These are phyloP conservation scores for Cladophialophora yegresii DNA, from an alignment of 2,329 filamentous ascomycete genomes.

Conservation along the genomic window DNA sequence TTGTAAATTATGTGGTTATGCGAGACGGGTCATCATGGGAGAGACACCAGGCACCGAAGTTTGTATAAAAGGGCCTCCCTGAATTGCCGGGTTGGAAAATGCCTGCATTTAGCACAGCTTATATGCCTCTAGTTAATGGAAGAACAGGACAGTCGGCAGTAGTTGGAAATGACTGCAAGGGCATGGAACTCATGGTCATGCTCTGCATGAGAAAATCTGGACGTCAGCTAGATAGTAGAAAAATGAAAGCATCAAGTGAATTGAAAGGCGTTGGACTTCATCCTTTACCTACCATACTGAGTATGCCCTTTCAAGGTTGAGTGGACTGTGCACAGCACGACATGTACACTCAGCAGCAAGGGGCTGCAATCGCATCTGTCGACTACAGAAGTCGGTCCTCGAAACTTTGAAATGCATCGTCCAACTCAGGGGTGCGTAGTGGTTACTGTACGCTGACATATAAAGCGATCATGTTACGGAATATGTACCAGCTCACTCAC, in stretches of 20 bases:
- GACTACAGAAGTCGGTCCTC: too few species aligned
- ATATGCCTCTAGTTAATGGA: background rate
- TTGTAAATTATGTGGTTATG: constrained; percentile 8
- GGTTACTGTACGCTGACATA: too few species aligned
- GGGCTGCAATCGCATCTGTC: too few species aligned
- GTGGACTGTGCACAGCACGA: too few species aligned
- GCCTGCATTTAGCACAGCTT: background rate
- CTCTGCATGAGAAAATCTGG: constrained; percentile 1
- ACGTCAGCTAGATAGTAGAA: constrained; percentile 14
- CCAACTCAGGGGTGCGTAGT: too few species aligned
- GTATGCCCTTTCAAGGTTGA: too few species aligned
- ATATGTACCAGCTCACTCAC: too few species aligned
- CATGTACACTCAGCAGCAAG: too few species aligned
- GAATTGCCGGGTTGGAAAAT: background rate
- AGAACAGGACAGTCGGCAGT: background rate
- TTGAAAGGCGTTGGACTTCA: background rate
- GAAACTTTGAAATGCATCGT: too few species aligned
- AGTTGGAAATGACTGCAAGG: constrained; percentile 9
- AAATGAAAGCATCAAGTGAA: constrained; percentile 1
- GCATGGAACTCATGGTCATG: constrained; percentile 4
- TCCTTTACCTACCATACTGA: too few species aligned
- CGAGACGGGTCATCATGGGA: constrained; percentile 5
- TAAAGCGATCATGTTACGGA: too few species aligned
- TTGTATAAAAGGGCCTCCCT: constrained; percentile 11
- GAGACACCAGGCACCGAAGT: background rate